Base-by-base conservation (phyloP, 352 stramenopile genomes). In the Pythium phragmitis region DNA sequence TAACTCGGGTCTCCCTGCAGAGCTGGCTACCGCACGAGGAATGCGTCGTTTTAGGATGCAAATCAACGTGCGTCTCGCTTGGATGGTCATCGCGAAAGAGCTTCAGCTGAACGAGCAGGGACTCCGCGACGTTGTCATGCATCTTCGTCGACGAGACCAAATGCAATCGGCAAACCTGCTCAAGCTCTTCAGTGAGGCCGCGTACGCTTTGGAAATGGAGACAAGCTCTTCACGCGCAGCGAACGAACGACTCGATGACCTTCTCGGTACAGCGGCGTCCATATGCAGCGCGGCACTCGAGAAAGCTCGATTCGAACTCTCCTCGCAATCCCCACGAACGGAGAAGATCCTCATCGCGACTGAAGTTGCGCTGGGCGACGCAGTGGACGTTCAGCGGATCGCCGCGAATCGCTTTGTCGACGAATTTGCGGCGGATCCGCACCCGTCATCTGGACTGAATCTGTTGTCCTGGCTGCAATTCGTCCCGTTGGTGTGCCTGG, bases 401-500 rank as follows among this genome's bases (percentile, higher is more conserved):
- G 26, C 58, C 30, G 79, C 71, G 2, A 83, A 88, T 41, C 33
- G 63, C 0, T 82, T 77, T 28, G 62, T 88, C 16, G 57, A 76
- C 23, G 21, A 65, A 0, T 57, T 82, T 11, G 48, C 52, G n/a
- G 11, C 16, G n/a, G 21, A 57, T 28, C 8, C 23, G 4, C 17
- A 45, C 5, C 55, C 21, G 6, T 28, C 13, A 4, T 28, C 53
- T 4, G 16, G n/a, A 13, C 13, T 6, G 21, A 9, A 34, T 37
- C 16, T 68, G 12, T 8, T 26, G 7, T 21, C 43, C 1, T 68
- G 61, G 61, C 37, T 68, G 8, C 59, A 76, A 30, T 39, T 65
- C 37, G 47, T 89, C 3, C 76, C 78, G 0, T 70, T 67, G 2
- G 72, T 88, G 33, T 85, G 75, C 57, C 76, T 82, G 9, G 58